Base-by-base conservation (phyloP, 2,329 filamentous ascomycete genomes). In the Aspergillus clavatus region DNA sequence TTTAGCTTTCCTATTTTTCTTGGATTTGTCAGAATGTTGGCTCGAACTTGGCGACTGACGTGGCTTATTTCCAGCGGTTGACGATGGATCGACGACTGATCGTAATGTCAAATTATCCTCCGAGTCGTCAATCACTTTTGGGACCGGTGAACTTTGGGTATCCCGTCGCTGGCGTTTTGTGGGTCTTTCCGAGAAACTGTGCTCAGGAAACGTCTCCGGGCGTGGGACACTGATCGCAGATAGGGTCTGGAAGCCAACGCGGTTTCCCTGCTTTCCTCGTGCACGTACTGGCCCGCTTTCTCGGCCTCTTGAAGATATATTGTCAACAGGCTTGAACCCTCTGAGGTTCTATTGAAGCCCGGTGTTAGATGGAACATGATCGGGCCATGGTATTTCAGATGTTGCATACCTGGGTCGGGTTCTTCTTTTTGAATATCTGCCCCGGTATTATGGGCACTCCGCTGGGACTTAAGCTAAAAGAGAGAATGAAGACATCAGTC, bases 231-330 rank as follows among this genome's bases (percentile, higher is more conserved):
- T 45, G 29, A 38, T 42, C 8, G 36, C 39, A 7, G 45, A 42
- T 26, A 19, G 27, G 4, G 41, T 19, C 29, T 47, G 42, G 5
- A 28, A 55, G 7, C 14, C 42, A 14, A 35, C 28, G 31, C 29
- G 28, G 10, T n/a, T 39, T 21, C 12, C 28, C 38, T 42, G 8
- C 44, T 50, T 56, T 19, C 58, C 56, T 26, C 47, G 52, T 7
- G 58, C 60, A 29, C 58, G 61, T 29, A 66, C 57, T n/a, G 65
- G 59, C 5, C 63, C 63, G 43, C 64, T 68, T 21, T 61, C 54
- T 40, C 59, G 59, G 12, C 52, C 40, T 35, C 58, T 57, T 2
- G 38, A 37, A 11, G 59, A 56, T 27, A 67, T 47, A 21, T 45
- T 55, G 38, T 67, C 50, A 2, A 50, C 27, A 5, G 62, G 62